Base-by-base conservation (phyloP, 106 monocot genomes). In the Posidonia australis region DNA sequence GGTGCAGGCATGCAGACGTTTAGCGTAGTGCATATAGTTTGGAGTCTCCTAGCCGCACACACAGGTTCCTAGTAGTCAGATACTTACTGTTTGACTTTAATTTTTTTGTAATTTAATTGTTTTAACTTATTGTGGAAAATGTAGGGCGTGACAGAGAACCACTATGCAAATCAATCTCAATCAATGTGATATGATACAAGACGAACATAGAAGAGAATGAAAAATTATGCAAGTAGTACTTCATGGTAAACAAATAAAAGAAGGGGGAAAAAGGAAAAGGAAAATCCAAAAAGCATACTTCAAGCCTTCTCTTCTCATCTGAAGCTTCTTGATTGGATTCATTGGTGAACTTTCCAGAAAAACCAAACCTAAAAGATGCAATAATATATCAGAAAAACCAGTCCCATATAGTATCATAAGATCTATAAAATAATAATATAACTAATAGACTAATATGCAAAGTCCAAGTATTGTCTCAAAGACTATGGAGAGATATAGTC, bases 301-400 rank as follows among this genome's bases (percentile, higher is more conserved):
- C 76, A 60, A 98, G 68, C 45, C 82, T 79, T 71, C 69, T 76
- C 72, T 85, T 90, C 63, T 98, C 90, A 64, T 81, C 84, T 69
- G 44, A 79, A 41, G 77, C 86, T 73, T 92, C 80, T 20, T 56
- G 58, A 23, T 79, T 69, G 0, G 54, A 30, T 24, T 87, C 94
- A 56, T 44, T 53, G 51, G 61, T 74, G 56, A 62, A 78, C 69
- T 69, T 90, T 16, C 76, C 78, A 16, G 90, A 90, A 13, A 98
- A 54, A 71, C 91, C 82, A 84, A 98, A 90, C 90, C 87, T 87
- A 51, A 65, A 59, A 54, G 28, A 45, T 21, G 13, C 5, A 45
- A 0, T n/a, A 30, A 17, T 13, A 70, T 0, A 31, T 19, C 30
- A 59, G n/a, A 25, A 24, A 51, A 13, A 20, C 17, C 5, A 13